Base-by-base conservation (phyloP, 2,329 filamentous ascomycete species). In the Calycina marina region DNA sequence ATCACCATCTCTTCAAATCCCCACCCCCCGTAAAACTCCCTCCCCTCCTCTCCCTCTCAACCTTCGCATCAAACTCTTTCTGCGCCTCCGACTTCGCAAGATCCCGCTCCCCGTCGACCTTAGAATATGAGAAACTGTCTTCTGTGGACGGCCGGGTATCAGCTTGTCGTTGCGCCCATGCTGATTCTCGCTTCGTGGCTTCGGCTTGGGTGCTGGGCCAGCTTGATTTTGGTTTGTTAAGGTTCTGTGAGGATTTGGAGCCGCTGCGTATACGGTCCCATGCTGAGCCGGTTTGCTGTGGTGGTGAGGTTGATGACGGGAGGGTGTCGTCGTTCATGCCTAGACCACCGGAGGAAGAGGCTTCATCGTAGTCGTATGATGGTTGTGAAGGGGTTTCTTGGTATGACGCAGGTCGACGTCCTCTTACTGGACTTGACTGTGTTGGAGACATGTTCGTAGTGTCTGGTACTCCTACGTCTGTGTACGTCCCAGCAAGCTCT, bases 231-330 rank as follows among this genome's bases (percentile, higher is more conserved):
- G 25, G 27, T 24, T 26, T 18, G 14, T 16, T 25, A 11, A 22
- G 14, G 2, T 18, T 13, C 6, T n/a, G n/a, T n/a, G n/a, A n/a
- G n/a, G 36, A 25, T 14, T 31, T 39, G 24, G 38, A 35, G 10
- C 48, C 45, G 26, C 41, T 41, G 25, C 51, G 39, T 31, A 54
- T 28, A 28, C 47, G 44, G 2, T 54, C 51, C 51, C 51, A 54
- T n/a, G 46, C 44, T 22, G 50, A 54, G 4, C 42, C 49, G 16
- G 25, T 27, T 18, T 15, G 29, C 11, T 33, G 17, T 37, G 28
- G 15, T 28, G 30, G 31, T 35, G 36, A 22, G 8, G 14, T 18
- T n/a, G n/a, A n/a, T n/a, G n/a, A n/a, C 34, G 35, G 25, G 6
- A 15, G 14, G 6, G 35, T 38, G 26, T 45, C 40, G 12, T 37